Evolutionary conservation across 805 yeast species (phyloP), one percentile per base, ranked within the genome.

Genomic region (Starmerella apis): DNA sequence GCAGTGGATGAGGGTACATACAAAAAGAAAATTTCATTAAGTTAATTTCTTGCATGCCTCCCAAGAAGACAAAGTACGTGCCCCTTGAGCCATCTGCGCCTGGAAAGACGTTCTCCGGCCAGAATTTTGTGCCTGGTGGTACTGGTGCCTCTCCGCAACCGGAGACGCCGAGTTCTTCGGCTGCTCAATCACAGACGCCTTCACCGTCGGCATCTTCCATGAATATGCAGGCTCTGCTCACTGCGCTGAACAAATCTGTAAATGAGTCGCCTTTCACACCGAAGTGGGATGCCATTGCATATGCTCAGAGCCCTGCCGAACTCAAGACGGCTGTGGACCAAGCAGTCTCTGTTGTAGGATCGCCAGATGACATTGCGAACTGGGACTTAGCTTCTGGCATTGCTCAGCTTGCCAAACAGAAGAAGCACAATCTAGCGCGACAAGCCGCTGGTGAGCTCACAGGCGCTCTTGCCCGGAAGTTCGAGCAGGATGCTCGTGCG

Each of bases 371-470:
- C 7, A 74, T 88, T 25, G 68, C 69, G 43, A 80, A 77, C 2
- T 85, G 88, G 86, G 74, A 79, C 44, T 55, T 92, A 18, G 61
- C 65, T 13, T 86, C 81, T 18, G 75, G 83, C 36, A 56, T 85
- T 48, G 72, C 78, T 52, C 75, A 87, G 36, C 71, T 90, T 49
- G 63, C 78, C 44, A 86, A 84, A 64, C 75, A 84, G 38, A 90
- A 87, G 64, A 83, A 79, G 63, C 71, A 88, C 3, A 69, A 85
- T 7, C 64, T 84, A 43, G 75, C 83, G 38, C 80, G 94, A 67
- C 97, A 90, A 67, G 74, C 86, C 23, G 79, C 84, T 2, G 73
- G 82, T 67, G 60, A 84, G 32, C 68, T 87, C 28, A 65, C 81
- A 31, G 71, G 80, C 11, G 62, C 72, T 18, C 69, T 83, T 50